phyloP scores from a whole-genome alignment of 257 asterid species.

The Voacanga thouarsii region DNA sequence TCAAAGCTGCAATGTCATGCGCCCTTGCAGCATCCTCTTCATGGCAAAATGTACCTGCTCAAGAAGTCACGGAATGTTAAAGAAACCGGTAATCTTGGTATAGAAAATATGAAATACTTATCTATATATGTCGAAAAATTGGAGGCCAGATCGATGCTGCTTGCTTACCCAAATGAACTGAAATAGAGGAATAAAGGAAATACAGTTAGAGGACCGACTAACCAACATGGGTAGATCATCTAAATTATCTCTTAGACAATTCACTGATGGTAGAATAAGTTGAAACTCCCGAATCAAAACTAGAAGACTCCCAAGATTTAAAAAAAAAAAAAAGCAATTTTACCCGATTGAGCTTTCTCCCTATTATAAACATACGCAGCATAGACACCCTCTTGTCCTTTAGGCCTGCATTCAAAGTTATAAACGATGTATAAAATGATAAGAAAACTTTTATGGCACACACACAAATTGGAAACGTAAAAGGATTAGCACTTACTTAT shows the following conservation, averaged over 20 bases:
- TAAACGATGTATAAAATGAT: too few species aligned
- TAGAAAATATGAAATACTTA: not conserved
- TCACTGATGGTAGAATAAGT: too few species aligned
- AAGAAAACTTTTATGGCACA: too few species aligned
- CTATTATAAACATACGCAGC: not conserved
- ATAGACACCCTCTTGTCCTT: not conserved
- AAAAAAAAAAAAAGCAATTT: too few species aligned
- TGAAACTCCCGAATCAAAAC: too few species aligned
- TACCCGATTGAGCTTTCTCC: not conserved
- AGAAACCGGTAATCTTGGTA: not conserved
- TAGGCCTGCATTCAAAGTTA: not conserved
- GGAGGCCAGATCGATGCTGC: not conserved
- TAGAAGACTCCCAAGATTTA: too few species aligned
- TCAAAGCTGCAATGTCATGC: not conserved
- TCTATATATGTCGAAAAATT: not conserved
- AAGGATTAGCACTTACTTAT: not conserved
- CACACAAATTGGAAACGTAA: too few species aligned
- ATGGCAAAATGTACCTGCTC: not conserved
- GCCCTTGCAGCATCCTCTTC: conserved; percentile 4
- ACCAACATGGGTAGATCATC: too few species aligned
- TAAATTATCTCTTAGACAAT: too few species aligned
- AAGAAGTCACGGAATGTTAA: not conserved
- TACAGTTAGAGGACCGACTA: too few species aligned
- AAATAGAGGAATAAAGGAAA: too few species aligned
- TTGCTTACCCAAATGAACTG: not conserved